Base-by-base conservation (phyloP, 1,284 basidiomycete species). In the Cryptococcus sp. region DNA sequence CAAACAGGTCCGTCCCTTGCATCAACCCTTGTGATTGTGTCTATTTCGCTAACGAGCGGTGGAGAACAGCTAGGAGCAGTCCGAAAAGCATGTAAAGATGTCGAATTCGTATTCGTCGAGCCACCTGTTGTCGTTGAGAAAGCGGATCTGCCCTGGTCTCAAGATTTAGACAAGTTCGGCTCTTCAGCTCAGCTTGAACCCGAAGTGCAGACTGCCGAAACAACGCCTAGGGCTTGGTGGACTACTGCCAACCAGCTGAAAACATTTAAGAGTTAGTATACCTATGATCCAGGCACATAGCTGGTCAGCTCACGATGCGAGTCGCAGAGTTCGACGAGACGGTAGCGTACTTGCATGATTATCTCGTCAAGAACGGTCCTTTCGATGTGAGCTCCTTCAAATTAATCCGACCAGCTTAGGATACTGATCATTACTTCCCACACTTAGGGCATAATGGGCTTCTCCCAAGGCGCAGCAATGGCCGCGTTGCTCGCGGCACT, bases 391-490 rank as follows among this genome's bases (percentile, higher is more conserved):
- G 74, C 29, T 26, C 17, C 5, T 11, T 13, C 37, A 16, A 7
- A 34, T n/a, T 49, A 10, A 10, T n/a, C 15, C 17, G 8, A 19
- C n/a, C 19, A 17, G 22, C 15, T 3, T 17, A 11, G 16, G 25
- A 46, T 23, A 22, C 46, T 55, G 43, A 60, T 38, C 49, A 10
- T 45, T 49, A 16, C 23, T 11, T 44, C 22, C 17, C 20, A 22
- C 48, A 19, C 52, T 16, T 58, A 92, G 88, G 91, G 90, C 29
- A 83, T 93, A 17, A 85, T 93, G 72, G 90, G 89, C 8, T 91
- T 91, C 76, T 89, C 88, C 55, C 90, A 93, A 79, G 91, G 91
- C 29, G 91, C 88, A 16, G 86, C 85, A 15, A 85, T 93, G 80
- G 91, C 89, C 26, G 86, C 85, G 6, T 69, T 91, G 25, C 78